Evolutionary conservation across 2,329 filamentous ascomycete species (phyloP).

Genomic region (Dactylellina cionopaga): DNA sequence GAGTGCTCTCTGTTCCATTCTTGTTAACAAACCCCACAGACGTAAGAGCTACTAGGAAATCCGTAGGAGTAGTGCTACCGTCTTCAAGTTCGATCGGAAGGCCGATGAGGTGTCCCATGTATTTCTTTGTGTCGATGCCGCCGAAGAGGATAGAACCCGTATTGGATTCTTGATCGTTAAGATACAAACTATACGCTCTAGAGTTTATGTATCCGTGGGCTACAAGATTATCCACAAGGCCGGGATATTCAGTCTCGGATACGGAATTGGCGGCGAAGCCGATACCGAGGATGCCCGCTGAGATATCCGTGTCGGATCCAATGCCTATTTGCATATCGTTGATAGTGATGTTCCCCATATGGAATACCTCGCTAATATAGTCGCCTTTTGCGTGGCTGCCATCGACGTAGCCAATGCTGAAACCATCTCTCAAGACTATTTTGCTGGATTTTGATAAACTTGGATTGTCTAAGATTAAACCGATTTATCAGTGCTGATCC

Average conservation of each 20-base stretch:
- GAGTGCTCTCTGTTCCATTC: conserved; percentile 58
- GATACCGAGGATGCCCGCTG: conserved; percentile 69
- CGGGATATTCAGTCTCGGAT: conserved; percentile 64
- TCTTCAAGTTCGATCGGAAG: conserved; percentile 71
- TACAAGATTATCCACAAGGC: conserved; percentile 73
- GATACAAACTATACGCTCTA: conserved; percentile 75
- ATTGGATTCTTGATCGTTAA: conserved; percentile 68
- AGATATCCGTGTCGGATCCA: conserved; percentile 57
- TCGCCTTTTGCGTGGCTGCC: conserved; percentile 59
- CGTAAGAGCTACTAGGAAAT: conserved; percentile 77
- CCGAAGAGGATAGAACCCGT: conserved; percentile 80
- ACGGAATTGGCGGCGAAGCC: conserved; percentile 59
- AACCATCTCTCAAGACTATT: conserved; percentile 54
- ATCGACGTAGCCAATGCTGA: conserved; percentile 61
- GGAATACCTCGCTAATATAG: conserved; percentile 60
- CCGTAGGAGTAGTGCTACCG: conserved; percentile 65
- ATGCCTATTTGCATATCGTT: conserved; percentile 60
- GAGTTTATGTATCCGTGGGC: conserved; percentile 70
- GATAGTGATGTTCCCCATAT: conserved; percentile 58
- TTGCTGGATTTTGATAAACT: conserved; percentile 53
- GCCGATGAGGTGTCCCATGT: conserved; percentile 71
- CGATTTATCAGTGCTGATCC: neutral
- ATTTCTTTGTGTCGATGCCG: conserved; percentile 80
- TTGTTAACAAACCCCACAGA: conserved; percentile 63
- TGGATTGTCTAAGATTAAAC: conserved; percentile 20